phyloP scores from a whole-genome alignment of 805 yeast species.

The Pichia nakasei region DNA sequence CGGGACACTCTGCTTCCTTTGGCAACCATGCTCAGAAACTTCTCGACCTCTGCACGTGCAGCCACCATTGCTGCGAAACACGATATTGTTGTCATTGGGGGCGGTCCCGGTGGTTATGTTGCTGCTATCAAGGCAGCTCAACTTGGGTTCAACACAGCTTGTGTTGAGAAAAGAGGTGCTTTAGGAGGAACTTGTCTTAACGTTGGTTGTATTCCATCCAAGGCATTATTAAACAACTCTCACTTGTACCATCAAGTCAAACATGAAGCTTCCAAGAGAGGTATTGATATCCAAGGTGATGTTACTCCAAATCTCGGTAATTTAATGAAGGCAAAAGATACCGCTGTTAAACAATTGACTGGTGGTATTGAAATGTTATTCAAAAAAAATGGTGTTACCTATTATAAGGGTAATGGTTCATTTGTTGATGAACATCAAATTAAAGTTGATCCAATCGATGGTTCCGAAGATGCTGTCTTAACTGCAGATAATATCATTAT shows the following conservation, averaged over 20 bases:
- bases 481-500: conserved; percentile 83
- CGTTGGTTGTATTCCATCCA: conserved; percentile 98
- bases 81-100: conserved; percentile 93
- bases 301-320: conserved; percentile 66
- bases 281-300: conserved; percentile 70
- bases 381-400: conserved; percentile 91
- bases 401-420: conserved; percentile 89
- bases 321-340: conserved; percentile 88
- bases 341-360: conserved; percentile 81
- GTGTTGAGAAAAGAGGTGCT: conserved; percentile 93
- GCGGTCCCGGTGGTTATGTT: conserved; percentile 99
- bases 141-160: conserved; percentile 87
- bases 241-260: conserved; percentile 83
- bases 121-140: conserved; percentile 99
- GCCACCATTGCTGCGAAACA: conserved; percentile 40
- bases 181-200: conserved; percentile 98
- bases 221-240: conserved; percentile 89
- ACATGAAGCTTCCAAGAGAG: conserved; percentile 78
- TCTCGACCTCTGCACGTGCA: conserved; percentile 23
- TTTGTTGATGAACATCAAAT: conserved; percentile 74
- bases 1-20: too few species aligned
- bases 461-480: conserved; percentile 61
- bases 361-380: conserved; percentile 90
- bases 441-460: conserved; percentile 80
- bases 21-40: conserved; percentile 24